Base-by-base conservation (phyloP, 345 rosid genomes). In the Rhizophora apiculata region DNA sequence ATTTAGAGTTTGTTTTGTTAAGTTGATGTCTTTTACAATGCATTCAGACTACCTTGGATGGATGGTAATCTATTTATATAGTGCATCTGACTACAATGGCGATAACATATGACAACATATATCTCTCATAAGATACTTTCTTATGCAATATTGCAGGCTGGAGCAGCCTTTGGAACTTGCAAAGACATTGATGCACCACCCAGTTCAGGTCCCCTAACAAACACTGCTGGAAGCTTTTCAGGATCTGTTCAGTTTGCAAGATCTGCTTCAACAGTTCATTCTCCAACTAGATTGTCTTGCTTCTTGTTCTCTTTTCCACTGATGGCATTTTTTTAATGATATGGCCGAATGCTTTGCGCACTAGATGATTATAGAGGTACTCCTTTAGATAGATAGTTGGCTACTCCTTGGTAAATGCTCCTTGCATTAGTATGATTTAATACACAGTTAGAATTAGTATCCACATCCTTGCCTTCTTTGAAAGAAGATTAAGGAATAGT, bases 111-210 rank as follows among this genome's bases (percentile, higher is more conserved):
- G 7, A 15, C n/a, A 60, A 22, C 60, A n/a, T 20, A 48, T 24
- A 58, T 46, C 29, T 69, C 69, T 52, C 60, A 43, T 20, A 68
- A 63, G 66, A 60, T 43, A 66, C 37, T 74, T 10, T 26, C 6
- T 57, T 74, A 59, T 66, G 72, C 31, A 55, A 63, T 70, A 72
- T 56, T 79, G 78, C 88, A 95, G 97, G 85, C 82, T 64, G 97
- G 90, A 73, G 94, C 88, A 73, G 86, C 97, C 36, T 88, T 78
- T 82, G 96, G 97, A 65, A 81, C 97, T 26, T 95, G 96, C 92
- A 90, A 87, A 75, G 90, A 86, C 60, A 60, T 90, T 68, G 56
- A 86, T 36, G 63, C 71, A 3, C 96, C 92, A 15, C 18, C 49
- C 49, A 62, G 80, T 26, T 68, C 81, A 75, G 68, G 79, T 81